Conservation (phyloP, 495 filamentous ascomycete species). For the Annulohypoxylon nitens region DNA sequence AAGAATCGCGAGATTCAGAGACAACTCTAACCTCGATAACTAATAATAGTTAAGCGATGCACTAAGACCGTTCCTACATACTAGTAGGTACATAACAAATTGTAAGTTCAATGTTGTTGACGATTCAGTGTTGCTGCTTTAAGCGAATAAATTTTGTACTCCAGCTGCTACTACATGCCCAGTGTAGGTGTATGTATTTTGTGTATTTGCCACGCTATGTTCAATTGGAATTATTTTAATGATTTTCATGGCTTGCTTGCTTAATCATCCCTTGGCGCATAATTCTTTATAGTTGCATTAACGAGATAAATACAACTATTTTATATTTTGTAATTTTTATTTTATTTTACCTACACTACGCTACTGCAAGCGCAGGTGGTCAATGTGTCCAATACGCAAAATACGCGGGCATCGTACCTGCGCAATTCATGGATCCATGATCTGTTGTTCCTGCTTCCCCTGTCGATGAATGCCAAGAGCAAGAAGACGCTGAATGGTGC, state of each 20-base stretch:
- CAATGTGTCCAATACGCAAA: slow-evolving; percentile 14
- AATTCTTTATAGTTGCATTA: slow-evolving; percentile 21
- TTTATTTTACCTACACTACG: not conserved
- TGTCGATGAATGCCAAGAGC: slow-evolving; percentile 37
- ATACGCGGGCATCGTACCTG: slow-evolving; percentile 29
- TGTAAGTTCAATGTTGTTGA: slow-evolving; percentile 15
- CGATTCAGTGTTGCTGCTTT: slow-evolving; percentile 29
- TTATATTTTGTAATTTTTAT: not conserved
- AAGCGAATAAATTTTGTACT: slow-evolving; percentile 1
- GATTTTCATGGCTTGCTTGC: not conserved
- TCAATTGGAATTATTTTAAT: slow-evolving; percentile 11
- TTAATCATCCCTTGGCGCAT: slow-evolving; percentile 16
- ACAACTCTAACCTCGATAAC: slow-evolving; percentile 11
- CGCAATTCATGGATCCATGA: slow-evolving; percentile 31
- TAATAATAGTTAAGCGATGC: slow-evolving; percentile 39
- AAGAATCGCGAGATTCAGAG: not conserved
- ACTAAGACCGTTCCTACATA: slow-evolving; percentile 23
- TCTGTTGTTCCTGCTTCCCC: slow-evolving; percentile 23
- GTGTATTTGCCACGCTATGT: slow-evolving; percentile 5
- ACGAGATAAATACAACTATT: not conserved
- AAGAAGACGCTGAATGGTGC: slow-evolving; percentile 36
- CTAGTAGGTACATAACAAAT: slow-evolving; percentile 2
- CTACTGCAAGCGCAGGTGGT: slow-evolving; percentile 23
- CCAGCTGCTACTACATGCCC: not conserved
- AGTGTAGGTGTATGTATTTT: not conserved